Percentiles rank a stretch among this genome's conserved stretches.
phyloP scores from a whole-genome alignment of 768 basidiomycete species.

The Russula ochroleuca region DNA sequence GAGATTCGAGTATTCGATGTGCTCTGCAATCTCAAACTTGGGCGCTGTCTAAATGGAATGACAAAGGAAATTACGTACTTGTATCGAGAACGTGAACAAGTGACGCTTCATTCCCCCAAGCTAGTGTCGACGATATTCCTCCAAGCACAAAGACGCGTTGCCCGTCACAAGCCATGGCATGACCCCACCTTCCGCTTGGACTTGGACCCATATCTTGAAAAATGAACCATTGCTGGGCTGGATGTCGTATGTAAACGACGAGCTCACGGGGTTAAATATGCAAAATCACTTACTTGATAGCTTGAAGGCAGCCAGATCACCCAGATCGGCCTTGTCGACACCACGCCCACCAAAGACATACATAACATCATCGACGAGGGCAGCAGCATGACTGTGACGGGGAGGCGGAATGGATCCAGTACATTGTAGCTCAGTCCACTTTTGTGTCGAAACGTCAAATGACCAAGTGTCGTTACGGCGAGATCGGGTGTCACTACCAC shows the following conservation, averaged over 20 bases:
- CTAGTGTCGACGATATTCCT: conserved; percentile 79
- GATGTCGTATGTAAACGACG: conserved; percentile 5
- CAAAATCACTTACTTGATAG: conserved; percentile 73
- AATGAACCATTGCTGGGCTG: conserved; percentile 99
- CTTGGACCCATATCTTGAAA: conserved; percentile 99
- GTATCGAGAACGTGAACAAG: conserved; percentile 90
- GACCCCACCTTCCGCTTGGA: conserved; percentile 87
- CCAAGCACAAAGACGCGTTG: conserved; percentile 89
- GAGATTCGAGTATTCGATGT: conserved; percentile 80
- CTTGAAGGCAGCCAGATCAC: conserved; percentile 94
- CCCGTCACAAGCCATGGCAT: conserved; percentile 93
- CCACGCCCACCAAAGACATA: conserved; percentile 97
- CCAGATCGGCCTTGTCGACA: conserved; percentile 93
- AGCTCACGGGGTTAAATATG: not conserved
- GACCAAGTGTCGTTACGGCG: conserved; percentile 99
- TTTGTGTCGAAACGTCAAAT: conserved; percentile 74
- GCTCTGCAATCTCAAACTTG: conserved; percentile 44
- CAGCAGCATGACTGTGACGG: conserved; percentile 92
- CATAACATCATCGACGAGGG: conserved; percentile 93
- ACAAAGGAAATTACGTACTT: conserved; percentile 50
- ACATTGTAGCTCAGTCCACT: conserved; percentile 92
- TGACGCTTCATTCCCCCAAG: conserved; percentile 71
- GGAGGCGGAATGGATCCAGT: conserved; percentile 96
- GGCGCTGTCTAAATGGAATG: not conserved
- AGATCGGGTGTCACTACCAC: conserved; percentile 96